Base-by-base conservation (phyloP, 257 asterid genomes). In the Ilex aquifolium region DNA sequence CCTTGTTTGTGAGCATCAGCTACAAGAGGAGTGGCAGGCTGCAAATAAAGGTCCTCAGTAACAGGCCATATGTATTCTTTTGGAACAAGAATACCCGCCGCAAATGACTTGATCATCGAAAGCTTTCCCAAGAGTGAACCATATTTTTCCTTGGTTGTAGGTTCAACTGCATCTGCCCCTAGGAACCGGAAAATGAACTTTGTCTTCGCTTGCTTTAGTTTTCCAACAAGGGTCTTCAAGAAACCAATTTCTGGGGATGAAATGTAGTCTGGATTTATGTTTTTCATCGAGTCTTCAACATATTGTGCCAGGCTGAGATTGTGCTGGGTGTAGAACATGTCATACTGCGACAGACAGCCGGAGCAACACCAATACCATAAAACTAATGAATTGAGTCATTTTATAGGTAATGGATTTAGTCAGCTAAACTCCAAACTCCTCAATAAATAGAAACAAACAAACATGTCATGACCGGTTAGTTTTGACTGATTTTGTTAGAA, bases 171-270 rank as follows among this genome's bases (percentile, higher is more conserved):
- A 51, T 69, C 69, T 48, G 30, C 21, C 46, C 46, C 82, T 32
- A 80, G 80, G 68, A 92, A 72, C 67, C 48, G 71, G 77, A 89
- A 72, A 39, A 89, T 55, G 50, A 87, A 78, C 77, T 85, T 92
- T 5, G 90, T 82, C 32, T 65, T 72, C 29, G 72, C 65, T 13
- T 27, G 57, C 7, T 73, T 78, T 67, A 85, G 48, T 72, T 74
- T 73, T 15, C 81, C 66, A 40, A 72, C 76, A 5, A 92, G 52
- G 21, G 78, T 44, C 72, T 81, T 89, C 90, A 92, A 73, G 88
- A 92, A 89, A 55, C 80, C 96, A 32, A 92, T 77, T 83, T 92
- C 99, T 3, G 97, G 87, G 16, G 97, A 92, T 27, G 99, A 92
- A 68, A 92, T 77, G 82, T 83, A 89, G 74, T 83, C 89, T 3